Evolutionary conservation across 352 stramenopile genomes (phyloP), one percentile per base, ranked within the genome.

Genomic region (Pythium phragmitis): DNA sequence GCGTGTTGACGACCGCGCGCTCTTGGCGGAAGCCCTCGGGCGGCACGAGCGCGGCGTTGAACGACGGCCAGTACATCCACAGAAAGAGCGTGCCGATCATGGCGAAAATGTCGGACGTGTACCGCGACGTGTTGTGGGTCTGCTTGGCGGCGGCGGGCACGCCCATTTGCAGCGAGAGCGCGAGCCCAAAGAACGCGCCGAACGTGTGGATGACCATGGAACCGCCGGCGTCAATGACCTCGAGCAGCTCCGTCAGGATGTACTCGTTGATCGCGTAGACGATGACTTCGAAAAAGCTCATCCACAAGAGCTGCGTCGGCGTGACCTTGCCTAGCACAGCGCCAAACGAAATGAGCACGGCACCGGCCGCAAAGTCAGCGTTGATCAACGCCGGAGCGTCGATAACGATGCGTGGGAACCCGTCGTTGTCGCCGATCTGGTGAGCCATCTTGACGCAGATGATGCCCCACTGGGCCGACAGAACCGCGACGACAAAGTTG

Each of bases 41-140:
- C 8, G 69, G 72, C 28, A 91, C 85, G 9, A 92, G 68, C 23
- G 86, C 86, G 1, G 78, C 73, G 51, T 94, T 92, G 75, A 96
- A 96, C 7, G 75, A 89, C 21, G 88, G 86, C 88, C 88, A 96
- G 67, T 87, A 96, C 69, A 94, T 89, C 88, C 88, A 96, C 41
- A 94, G 65, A 56, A 95, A 87, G 14, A 92, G 77, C 30, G 88
- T 94, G 7, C 88, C 88, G 66, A 96, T 88, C 72, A 96, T 87
- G 5, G 88, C 74, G 56, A 92, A 82, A 54, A 91, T 71, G 46
- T 91, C 82, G 37, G 80, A 88, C 47, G 79, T 77, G 68, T 91
- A 91, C 5, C 77, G 65, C 16, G 85, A 92, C 17, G 69, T 78
- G 72, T 87, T 88, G 66, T 87, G 80, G 26, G 63, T 46, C 56